Conservation (phyloP, 257 asterid genomes). For the Rubia yunnanensis region DNA sequence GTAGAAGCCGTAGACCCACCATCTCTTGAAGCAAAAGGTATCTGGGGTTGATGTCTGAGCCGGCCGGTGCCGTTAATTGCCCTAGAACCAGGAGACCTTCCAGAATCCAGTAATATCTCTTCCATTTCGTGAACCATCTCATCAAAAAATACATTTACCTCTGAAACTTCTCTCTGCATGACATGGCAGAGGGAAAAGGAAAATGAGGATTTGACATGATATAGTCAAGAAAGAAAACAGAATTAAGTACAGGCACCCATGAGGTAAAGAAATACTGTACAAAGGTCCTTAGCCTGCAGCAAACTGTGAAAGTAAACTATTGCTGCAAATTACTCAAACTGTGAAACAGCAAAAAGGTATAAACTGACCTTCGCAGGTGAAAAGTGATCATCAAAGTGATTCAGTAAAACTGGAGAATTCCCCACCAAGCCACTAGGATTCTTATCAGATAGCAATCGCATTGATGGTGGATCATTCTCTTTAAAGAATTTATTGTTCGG, state of each 20-base stretch:
- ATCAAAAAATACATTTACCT: slow-evolving; percentile 49
- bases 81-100: slow-evolving; percentile 43
- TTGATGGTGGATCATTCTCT: slow-evolving; percentile 26
- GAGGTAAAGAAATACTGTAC: neutral
- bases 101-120: slow-evolving; percentile 78
- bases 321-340: neutral
- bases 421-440: slow-evolving; percentile 9
- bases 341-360: neutral
- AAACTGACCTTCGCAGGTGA: slow-evolving; percentile 40
- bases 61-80: slow-evolving; percentile 32
- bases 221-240: neutral
- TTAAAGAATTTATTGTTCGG: slow-evolving; percentile 19
- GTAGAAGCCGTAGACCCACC: slow-evolving; percentile 92
- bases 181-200: neutral
- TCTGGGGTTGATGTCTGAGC: slow-evolving; percentile 34
- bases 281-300: neutral
- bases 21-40: slow-evolving; percentile 60
- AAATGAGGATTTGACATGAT: neutral
- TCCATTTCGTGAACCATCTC: slow-evolving; percentile 93
- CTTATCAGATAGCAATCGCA: slow-evolving; percentile 24
- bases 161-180: slow-evolving; percentile 46
- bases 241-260: neutral
- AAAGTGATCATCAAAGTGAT: slow-evolving; percentile 56
- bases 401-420: slow-evolving; percentile 28
- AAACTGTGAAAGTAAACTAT: neutral